These are phyloP conservation scores for Achaetomium macrosporum DNA, from an alignment of 2,329 filamentous ascomycete species.

Conservation along the genomic window DNA sequence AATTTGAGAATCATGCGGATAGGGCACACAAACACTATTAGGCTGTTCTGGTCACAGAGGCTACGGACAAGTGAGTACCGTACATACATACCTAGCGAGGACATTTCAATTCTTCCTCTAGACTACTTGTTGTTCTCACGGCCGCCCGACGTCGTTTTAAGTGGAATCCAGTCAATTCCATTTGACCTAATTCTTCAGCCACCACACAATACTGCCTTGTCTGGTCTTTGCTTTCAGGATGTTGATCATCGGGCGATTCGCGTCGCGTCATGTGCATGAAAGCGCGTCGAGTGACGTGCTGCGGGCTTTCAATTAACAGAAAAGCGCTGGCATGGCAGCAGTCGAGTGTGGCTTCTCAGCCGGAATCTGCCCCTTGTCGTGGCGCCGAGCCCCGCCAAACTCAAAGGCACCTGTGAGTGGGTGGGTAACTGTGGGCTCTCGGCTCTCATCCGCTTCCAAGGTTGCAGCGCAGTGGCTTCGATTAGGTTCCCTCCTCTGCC, in stretches of 20 bases:
- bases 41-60: neutral
- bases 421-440: conserved; percentile 12
- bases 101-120: neutral
- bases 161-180: neutral
- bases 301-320: conserved; percentile 13
- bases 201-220: neutral
- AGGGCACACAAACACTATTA: conserved; percentile 2
- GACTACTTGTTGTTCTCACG: conserved; percentile 1
- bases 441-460: conserved; percentile 1
- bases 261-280: conserved; percentile 14
- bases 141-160: neutral
- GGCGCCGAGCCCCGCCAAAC: neutral
- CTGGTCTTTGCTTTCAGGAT: neutral
- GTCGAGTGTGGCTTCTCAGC: neutral
- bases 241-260: conserved; percentile 1
- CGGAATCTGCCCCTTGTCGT: no score
- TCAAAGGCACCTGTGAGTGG: neutral
- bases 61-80: no score
- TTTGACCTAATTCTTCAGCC: no score
- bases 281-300: conserved; percentile 16
- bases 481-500: conserved; percentile 15
- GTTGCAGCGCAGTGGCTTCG: conserved; percentile 13
- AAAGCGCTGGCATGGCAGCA: conserved; percentile 8
- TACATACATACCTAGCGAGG: no score
- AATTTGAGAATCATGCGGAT: conserved; percentile 11